Evolutionary conservation across 257 asterid genomes (phyloP).

Genomic region (Jasminum sambac): DNA sequence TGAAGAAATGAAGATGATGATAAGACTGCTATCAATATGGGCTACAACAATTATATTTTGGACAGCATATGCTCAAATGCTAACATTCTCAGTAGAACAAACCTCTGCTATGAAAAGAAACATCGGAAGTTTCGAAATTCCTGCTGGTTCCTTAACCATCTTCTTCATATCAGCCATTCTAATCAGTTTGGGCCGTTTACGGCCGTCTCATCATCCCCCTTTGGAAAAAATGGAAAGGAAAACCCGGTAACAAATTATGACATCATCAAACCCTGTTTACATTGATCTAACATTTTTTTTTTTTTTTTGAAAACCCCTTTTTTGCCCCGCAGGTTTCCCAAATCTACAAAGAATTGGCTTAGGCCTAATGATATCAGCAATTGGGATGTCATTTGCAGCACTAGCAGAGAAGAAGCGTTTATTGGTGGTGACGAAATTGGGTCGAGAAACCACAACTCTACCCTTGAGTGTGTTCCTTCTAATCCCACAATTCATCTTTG

Average conservation of each 20-base stretch:
- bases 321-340: conserved; percentile 34
- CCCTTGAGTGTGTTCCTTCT: conserved; percentile 38
- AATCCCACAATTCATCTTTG: conserved; percentile 46
- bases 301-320: neutral
- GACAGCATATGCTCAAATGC: conserved; percentile 47
- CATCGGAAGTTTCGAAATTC: conserved; percentile 36
- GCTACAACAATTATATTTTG: conserved; percentile 46
- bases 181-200: conserved; percentile 33
- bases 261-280: too few relatives aligned
- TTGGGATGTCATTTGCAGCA: conserved; percentile 48
- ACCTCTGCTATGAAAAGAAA: conserved; percentile 40
- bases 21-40: conserved; percentile 38
- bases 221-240: conserved; percentile 30
- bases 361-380: conserved; percentile 37
- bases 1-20: conserved; percentile 52
- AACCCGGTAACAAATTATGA: conserved; percentile 33
- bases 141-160: conserved; percentile 45
- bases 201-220: conserved; percentile 38
- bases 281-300: too few relatives aligned
- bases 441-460: conserved; percentile 10
- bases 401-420: conserved; percentile 37
- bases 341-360: conserved; percentile 42
- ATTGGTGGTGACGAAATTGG: conserved; percentile 16
- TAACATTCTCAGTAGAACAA: conserved; percentile 49
- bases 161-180: conserved; percentile 44